A percentile compares a stretch with the other conserved stretches of the same genome.
phyloP scores from a whole-genome alignment of 257 asterid species.

The Solanum dulcamara region DNA sequence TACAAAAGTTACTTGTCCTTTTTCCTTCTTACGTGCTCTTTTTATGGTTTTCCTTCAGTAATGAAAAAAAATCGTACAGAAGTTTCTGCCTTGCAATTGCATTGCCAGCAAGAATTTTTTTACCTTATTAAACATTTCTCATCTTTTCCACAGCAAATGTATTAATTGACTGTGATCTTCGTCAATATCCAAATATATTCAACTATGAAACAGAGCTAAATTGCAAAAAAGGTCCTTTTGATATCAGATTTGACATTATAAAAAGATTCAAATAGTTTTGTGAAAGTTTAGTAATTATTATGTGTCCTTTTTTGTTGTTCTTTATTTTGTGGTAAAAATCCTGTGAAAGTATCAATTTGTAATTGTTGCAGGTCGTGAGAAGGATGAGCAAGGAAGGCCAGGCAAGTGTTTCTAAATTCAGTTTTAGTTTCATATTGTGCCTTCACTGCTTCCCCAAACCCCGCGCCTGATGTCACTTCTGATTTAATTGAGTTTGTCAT shows the following conservation, averaged over 20 bases:
- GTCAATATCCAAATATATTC: neutral
- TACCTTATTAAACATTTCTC: neutral
- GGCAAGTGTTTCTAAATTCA: conserved; percentile 24
- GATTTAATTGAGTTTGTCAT: neutral
- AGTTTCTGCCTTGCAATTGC: neutral
- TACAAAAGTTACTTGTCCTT: neutral
- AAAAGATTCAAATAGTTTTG: neutral
- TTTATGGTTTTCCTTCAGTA: neutral
- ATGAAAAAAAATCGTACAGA: neutral
- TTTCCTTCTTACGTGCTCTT: neutral
- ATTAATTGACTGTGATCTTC: neutral
- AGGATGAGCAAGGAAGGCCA: conserved; percentile 46
- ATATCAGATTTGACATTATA: neutral
- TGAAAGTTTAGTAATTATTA: neutral
- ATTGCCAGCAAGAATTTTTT: neutral
- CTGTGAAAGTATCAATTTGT: neutral
- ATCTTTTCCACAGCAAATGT: neutral
- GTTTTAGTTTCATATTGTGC: neutral
- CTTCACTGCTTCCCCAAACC: neutral
- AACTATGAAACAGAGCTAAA: neutral
- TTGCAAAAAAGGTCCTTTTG: neutral
- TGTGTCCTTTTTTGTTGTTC: neutral
- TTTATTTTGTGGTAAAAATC: neutral
- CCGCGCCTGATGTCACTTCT: neutral
- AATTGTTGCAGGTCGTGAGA: conserved; percentile 52